A percentile compares a stretch with the other conserved stretches of the same genome.
Evolutionary conservation across 768 basidiomycete genomes (phyloP).

Genomic region (Tricholoma terreum): DNA sequence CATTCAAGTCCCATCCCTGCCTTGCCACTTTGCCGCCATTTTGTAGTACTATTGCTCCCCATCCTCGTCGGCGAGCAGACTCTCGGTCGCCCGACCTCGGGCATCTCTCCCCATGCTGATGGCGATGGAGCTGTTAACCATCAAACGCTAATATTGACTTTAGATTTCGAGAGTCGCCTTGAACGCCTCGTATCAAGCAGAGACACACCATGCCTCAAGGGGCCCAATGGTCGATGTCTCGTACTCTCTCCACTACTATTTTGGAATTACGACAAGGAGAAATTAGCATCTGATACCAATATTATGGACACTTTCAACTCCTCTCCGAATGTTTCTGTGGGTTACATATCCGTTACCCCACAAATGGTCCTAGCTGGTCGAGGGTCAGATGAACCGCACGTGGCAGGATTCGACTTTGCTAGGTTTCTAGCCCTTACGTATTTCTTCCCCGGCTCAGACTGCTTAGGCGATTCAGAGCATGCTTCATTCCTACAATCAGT

Average conservation of each 20-base stretch:
- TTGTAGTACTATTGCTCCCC: not conserved
- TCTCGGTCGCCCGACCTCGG: conserved; percentile 2
- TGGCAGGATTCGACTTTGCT: conserved; percentile 57
- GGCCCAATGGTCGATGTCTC: conserved; percentile 55
- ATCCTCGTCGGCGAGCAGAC: not conserved
- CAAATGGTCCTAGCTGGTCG: conserved; percentile 78
- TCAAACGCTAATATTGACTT: conserved; percentile 58
- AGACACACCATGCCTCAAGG: conserved; percentile 52
- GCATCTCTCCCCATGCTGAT: conserved; percentile 22
- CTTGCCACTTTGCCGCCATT: not conserved
- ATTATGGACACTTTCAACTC: conserved; percentile 57
- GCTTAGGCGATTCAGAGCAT: conserved; percentile 61
- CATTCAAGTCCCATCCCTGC: not conserved
- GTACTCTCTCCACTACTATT: conserved; percentile 72
- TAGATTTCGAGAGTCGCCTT: conserved; percentile 62
- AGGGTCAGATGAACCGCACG: conserved; percentile 50
- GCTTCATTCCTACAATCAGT: conserved; percentile 61
- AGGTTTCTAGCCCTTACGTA: conserved; percentile 77
- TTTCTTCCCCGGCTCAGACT: conserved; percentile 76
- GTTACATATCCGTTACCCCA: conserved; percentile 63
- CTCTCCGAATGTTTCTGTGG: conserved; percentile 52
- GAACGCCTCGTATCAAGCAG: conserved; percentile 38
- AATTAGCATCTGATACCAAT: conserved; percentile 50
- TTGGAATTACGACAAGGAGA: conserved; percentile 63
- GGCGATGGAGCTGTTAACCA: conserved; percentile 57